Evolutionary conservation across 169 alveolate genomes (phyloP).

Genomic region (Cytauxzoon felis): DNA sequence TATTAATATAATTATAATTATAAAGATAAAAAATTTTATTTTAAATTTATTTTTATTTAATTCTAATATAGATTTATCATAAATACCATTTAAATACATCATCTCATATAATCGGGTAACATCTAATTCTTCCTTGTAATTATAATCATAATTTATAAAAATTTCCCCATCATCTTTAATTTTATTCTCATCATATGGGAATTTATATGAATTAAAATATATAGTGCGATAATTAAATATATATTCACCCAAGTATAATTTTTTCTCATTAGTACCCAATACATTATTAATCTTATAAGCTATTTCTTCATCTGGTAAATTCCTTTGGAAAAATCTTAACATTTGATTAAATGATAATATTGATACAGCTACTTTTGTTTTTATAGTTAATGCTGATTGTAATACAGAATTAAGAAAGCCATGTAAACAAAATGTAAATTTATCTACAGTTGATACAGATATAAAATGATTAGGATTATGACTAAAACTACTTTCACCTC

Average conservation of each 20-base stretch:
- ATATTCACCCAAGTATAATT: constrained; percentile 54
- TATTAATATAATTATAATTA: too few species aligned
- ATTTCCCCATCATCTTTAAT: too few species aligned
- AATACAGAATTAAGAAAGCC: constrained; percentile 51
- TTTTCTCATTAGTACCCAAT: background rate
- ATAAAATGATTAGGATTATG: constrained; percentile 64
- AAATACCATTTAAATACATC: too few species aligned
- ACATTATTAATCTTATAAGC: constrained; percentile 29
- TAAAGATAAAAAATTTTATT: too few species aligned
- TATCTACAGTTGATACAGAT: constrained; percentile 71
- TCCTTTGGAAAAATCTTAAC: constrained; percentile 32
- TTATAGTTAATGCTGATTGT: constrained; percentile 32
- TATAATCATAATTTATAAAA: too few species aligned
- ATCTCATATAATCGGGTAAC: too few species aligned
- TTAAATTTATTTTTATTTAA: too few species aligned
- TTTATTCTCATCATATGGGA: background rate
- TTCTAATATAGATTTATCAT: too few species aligned
- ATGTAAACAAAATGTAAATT: constrained; percentile 64
- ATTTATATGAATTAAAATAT: constrained; percentile 25
- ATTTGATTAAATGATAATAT: constrained; percentile 37
- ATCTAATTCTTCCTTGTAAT: too few species aligned
- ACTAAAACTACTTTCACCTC: constrained; percentile 66
- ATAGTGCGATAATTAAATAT: constrained; percentile 53
- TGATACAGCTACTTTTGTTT: constrained; percentile 45
- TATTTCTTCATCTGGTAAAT: constrained; percentile 21